Base-by-base conservation (phyloP, 1,139 yeast genomes). In the Saccharomyces hybrid region DNA sequence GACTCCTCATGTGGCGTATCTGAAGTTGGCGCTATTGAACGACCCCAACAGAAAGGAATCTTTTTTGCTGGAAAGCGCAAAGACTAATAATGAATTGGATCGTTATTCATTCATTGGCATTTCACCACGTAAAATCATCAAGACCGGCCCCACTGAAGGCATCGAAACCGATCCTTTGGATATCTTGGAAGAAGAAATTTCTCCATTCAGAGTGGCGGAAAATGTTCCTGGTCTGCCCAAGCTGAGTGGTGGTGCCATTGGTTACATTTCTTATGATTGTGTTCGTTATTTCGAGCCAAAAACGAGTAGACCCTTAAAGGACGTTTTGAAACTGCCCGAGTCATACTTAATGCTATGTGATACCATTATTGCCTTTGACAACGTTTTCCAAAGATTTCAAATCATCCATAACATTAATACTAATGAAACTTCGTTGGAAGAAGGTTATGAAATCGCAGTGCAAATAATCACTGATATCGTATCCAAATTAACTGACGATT, bases 231-330 rank as follows among this genome's bases (percentile, higher is more conserved):
- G 95, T 44, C 74, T 87, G 55, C 97, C 97, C 8, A 81, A 80
- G 59, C 76, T 91, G 55, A 84, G 93, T 64, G 99, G 99, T 54
- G 99, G 99, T 59, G 98, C 98, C 8, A 80, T 93, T 52, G 99
- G 99, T 0, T 93, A 90, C 68, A 83, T 93, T 50, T 88, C 97
- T 0, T 93, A 93, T 66, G 99, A 95, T 70, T 93, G 99, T 75
- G 86, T 93, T 67, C 87, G 89, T 67, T 93, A 93, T 71, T 93
- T 93, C 65, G 99, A 93, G 72, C 99, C 99, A 55, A 85, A 79
- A 65, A 91, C 98, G 1, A 78, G 78, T 57, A 80, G 89, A 61
- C 75, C 74, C 2, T 76, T 91, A 64, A 82, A 86, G 63, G 98
- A 93, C 70, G 84, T 86, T 0, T 74, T 93, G 62, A 73, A 86